Evolutionary conservation across 805 yeast genomes (phyloP).

Genomic region (Starmerella bombicola): DNA sequence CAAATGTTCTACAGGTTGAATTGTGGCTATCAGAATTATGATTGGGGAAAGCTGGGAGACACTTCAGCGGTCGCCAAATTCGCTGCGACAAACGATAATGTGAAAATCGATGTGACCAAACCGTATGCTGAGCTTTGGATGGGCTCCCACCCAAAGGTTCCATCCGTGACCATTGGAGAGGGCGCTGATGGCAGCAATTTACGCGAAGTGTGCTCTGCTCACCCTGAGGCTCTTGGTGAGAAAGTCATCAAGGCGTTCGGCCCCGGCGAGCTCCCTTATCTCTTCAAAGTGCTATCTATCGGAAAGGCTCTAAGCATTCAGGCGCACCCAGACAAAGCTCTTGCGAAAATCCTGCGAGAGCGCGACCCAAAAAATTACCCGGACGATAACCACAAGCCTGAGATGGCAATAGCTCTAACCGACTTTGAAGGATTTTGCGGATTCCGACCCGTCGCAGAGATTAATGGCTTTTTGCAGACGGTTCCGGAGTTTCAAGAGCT

Average conservation of each 20-base stretch:
- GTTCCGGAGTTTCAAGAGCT: slow-evolving; percentile 67
- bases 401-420: slow-evolving; percentile 96
- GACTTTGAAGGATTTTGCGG: slow-evolving; percentile 97
- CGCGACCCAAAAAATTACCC: slow-evolving; percentile 90
- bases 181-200: slow-evolving; percentile 38
- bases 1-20: slow-evolving; percentile 26
- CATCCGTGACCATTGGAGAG: slow-evolving; percentile 47
- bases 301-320: slow-evolving; percentile 88
- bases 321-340: slow-evolving; percentile 90
- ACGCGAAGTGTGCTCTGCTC: slow-evolving; percentile 49
- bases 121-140: slow-evolving; percentile 99
- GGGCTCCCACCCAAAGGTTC: slow-evolving; percentile 95
- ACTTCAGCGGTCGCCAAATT: slow-evolving; percentile 84
- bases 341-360: slow-evolving; percentile 64
- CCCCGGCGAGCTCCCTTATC: slow-evolving; percentile 68
- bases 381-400: slow-evolving; percentile 98
- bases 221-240: slow-evolving; percentile 53
- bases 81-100: slow-evolving; percentile 47
- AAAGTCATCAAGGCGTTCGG: slow-evolving; percentile 54
- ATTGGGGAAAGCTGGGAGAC: slow-evolving; percentile 79
- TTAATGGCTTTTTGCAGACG: slow-evolving; percentile 51
- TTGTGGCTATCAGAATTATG: slow-evolving; percentile 58
- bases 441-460: slow-evolving; percentile 75
- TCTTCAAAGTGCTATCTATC: slow-evolving; percentile 88
- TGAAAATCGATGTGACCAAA: slow-evolving; percentile 52